Evolutionary conservation across 2,329 filamentous ascomycete species (phyloP).

Genomic region (Ceratocystis huliohia): DNA sequence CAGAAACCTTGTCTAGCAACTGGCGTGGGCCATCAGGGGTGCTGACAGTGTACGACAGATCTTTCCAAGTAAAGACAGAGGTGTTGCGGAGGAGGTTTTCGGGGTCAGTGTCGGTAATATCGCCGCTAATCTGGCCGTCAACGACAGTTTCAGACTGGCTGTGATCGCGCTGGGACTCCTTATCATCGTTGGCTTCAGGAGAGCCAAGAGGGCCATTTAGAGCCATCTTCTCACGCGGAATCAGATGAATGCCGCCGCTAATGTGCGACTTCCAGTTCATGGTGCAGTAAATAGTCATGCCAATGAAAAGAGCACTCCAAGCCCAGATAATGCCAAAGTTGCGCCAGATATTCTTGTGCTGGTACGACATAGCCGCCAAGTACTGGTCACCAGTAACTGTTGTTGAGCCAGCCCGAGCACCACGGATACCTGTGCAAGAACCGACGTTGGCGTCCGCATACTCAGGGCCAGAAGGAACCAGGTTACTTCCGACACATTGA

Average conservation of each 20-base stretch:
- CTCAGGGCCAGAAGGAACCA: conserved; percentile 39
- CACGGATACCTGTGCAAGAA: conserved; percentile 46
- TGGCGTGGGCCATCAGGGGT: conserved; percentile 44
- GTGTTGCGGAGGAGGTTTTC: conserved; percentile 45
- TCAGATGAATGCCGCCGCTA: conserved; percentile 42
- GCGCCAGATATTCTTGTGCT: conserved; percentile 41
- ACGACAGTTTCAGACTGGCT: conserved; percentile 11
- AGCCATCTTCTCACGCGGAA: conserved; percentile 47
- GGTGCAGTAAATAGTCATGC: conserved; percentile 45
- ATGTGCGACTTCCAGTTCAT: conserved; percentile 43
- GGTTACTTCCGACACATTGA: conserved; percentile 36
- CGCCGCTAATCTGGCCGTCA: conserved; percentile 8
- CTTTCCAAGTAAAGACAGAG: conserved; percentile 61
- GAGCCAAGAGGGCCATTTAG: conserved; percentile 24
- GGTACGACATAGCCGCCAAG: conserved; percentile 41
- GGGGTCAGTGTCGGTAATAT: background rate
- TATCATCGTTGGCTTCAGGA: conserved; percentile 32
- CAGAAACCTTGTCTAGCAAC: conserved; percentile 67
- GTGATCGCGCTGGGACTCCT: conserved; percentile 32
- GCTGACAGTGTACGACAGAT: conserved; percentile 57
- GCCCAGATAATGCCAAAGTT: conserved; percentile 52
- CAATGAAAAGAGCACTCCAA: conserved; percentile 49
- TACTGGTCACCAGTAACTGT: conserved; percentile 47
- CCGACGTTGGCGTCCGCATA: conserved; percentile 35
- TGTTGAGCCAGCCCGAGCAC: conserved; percentile 38